Evolutionary conservation across 257 asterid species (phyloP), one percentile per base, ranked within the genome.

Genomic region (Forsythia viridissima): DNA sequence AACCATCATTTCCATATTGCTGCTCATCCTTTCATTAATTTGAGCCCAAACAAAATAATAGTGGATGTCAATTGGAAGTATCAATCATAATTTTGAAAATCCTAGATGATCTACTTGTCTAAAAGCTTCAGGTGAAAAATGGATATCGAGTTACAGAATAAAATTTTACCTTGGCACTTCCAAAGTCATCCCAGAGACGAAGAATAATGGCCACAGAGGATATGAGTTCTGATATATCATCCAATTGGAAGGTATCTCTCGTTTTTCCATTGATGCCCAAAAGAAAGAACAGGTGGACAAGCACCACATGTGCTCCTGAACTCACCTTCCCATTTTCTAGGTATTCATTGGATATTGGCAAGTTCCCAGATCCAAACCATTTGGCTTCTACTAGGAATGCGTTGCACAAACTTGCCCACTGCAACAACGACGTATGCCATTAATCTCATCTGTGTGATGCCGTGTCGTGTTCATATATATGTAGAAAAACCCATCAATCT

Each of bases 371-470:
- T 30, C 66, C 70, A 51, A 89, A 82, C 96, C 93, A 89, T 76
- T 78, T 76, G 73, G 87, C 84, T 81, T 91, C 93, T 10, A 34
- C 77, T 5, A 87, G 77, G 77, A 87, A 89, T 76, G 93, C 93
- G 10, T 80, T 63, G 77, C 88, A 82, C 71, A 82, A 70, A 20
- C 20, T 74, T 40, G 43, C 88, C 91, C 91, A 88, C 89, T 85
- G 68, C 59, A 59, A 7, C 6, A 44, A 41, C 5, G n/a, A 51
- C 2, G 11, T 13, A 43, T 30, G 51, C 9, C 51, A 43, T 43
- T 6, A 43, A 43, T 12, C 8, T 43, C 1, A 12, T 43, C 13
- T 30, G 34, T 30, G 34, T 30, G n/a, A 30, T 30, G 34, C 1
- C 34, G 34, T 30, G 1, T 1, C 34, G 34, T 30, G 34, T 30